These are phyloP conservation scores for Raddia distichophylla DNA, from an alignment of 176 grass and related monocot genomes.

Conservation along the genomic window DNA sequence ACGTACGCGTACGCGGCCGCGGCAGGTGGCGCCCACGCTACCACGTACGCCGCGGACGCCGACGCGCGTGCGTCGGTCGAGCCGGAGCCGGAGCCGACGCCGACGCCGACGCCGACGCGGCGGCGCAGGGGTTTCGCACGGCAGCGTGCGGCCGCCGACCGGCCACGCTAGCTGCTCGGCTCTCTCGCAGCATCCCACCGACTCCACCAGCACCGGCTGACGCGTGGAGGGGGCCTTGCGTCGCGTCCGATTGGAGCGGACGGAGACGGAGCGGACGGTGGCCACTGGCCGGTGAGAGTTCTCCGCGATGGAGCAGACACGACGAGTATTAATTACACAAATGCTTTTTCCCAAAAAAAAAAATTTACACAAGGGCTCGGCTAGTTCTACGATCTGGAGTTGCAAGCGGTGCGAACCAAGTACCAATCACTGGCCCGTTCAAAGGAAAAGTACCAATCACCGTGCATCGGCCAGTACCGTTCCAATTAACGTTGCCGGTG, in stretches of 20 bases:
- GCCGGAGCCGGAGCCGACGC: constrained; percentile 11
- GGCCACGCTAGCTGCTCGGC: background rate
- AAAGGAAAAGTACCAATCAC: too few relatives aligned
- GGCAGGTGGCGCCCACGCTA: background rate
- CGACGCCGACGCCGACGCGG: background rate
- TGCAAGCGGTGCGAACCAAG: background rate
- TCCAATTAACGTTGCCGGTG: too few relatives aligned
- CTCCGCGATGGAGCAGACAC: background rate
- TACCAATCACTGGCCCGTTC: background rate
- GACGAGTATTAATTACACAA: background rate
- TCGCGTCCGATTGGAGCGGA: background rate
- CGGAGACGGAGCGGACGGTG: background rate
- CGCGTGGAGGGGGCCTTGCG: background rate
- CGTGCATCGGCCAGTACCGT: background rate
- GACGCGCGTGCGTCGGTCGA: background rate
- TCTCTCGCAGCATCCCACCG: background rate
- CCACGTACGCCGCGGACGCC: background rate
- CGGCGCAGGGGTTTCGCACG: background rate
- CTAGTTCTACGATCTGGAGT: background rate
- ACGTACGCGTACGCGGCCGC: background rate
- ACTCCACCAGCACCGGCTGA: constrained; percentile 4
- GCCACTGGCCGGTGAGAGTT: background rate
- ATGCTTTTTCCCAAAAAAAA: background rate
- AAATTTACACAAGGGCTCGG: too few relatives aligned
- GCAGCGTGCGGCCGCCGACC: too few relatives aligned